Evolutionary conservation across 345 rosid species (phyloP).

Genomic region (Trapa bicornis): DNA sequence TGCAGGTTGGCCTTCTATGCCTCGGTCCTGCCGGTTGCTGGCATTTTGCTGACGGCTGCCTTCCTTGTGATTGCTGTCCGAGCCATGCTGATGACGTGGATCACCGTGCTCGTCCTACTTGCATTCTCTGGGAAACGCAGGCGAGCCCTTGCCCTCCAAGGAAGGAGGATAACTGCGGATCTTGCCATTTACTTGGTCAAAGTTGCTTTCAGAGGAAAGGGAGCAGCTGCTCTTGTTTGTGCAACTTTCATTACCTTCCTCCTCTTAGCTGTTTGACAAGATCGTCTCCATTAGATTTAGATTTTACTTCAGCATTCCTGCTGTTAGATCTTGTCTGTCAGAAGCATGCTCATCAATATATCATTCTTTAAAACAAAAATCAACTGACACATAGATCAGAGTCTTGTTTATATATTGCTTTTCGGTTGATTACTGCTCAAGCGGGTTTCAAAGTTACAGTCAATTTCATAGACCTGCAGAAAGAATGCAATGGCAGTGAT

Average conservation of each 20-base stretch:
- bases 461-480: not conserved
- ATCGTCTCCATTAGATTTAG: not conserved
- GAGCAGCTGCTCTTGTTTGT: slow-evolving; percentile 12
- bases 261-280: slow-evolving; percentile 3
- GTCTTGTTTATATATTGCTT: not conserved
- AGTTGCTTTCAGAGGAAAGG: slow-evolving; percentile 12
- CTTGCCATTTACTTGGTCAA: slow-evolving; percentile 21
- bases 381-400: not conserved
- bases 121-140: slow-evolving; percentile 37
- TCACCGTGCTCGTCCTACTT: slow-evolving; percentile 35
- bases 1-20: slow-evolving; percentile 11
- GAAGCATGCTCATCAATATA: not conserved
- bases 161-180: slow-evolving; percentile 33
- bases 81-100: slow-evolving; percentile 42
- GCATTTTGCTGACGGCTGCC: slow-evolving; percentile 8
- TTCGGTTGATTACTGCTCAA: not conserved
- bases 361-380: not conserved
- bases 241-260: slow-evolving; percentile 13
- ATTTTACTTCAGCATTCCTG: not conserved
- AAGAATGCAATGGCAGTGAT: not conserved
- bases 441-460: not conserved
- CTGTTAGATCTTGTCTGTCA: not conserved
- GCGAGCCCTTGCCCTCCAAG: slow-evolving; percentile 29
- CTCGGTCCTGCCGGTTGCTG: slow-evolving; percentile 13
- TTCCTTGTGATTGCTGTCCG: slow-evolving; percentile 32